phyloP scores from a whole-genome alignment of 2,329 filamentous ascomycete genomes.

The Fusarium pilosicola region DNA sequence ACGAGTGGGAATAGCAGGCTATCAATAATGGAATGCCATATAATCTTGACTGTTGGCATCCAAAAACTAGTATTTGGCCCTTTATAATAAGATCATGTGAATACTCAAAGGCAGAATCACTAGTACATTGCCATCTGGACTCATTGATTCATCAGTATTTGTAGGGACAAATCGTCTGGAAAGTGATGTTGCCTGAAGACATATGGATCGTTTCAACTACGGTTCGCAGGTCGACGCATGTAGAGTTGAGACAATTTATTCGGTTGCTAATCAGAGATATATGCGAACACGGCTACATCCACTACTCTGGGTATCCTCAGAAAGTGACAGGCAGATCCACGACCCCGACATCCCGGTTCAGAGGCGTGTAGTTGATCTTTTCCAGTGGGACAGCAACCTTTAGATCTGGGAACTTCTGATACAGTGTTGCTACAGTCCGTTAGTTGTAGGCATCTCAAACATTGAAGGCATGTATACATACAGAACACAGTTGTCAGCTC shows the following conservation, averaged over 20 bases:
- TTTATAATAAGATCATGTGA: neutral
- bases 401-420: slow-evolving; percentile 10
- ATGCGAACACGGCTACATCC: neutral
- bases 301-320: neutral
- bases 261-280: neutral
- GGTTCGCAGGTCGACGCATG: fast-evolving
- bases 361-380: slow-evolving; percentile 23
- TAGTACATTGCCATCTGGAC: neutral
- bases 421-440: neutral
- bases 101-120: neutral
- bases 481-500: slow-evolving; percentile 19
- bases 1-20: no score
- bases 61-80: neutral
- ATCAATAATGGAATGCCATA: no score
- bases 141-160: neutral
- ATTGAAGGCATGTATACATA: neutral
- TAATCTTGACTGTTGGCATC: neutral
- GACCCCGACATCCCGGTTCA: slow-evolving; percentile 19
- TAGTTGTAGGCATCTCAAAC: fast-evolving
- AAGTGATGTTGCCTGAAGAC: no score
- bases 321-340: slow-evolving; percentile 15
- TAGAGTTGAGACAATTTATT: neutral
- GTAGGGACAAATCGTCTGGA: neutral
- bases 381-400: slow-evolving; percentile 7
- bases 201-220: fast-evolving